A percentile compares a stretch with the other conserved stretches of the same genome.
phyloP scores from a whole-genome alignment of 2,329 filamentous ascomycete species.

The Aphanoascus verrucosus region DNA sequence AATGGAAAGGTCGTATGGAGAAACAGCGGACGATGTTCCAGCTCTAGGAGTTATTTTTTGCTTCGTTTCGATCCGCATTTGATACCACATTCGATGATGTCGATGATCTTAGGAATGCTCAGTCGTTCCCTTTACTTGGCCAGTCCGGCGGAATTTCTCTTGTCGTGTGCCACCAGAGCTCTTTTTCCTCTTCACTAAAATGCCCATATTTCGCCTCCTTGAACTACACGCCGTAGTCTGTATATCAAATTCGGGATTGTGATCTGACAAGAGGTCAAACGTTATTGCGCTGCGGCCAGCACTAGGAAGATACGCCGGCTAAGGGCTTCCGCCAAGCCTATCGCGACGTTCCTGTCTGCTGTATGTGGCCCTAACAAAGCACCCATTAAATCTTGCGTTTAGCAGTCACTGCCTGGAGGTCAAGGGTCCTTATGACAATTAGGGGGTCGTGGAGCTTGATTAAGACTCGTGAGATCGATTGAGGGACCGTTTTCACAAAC shows the following conservation, averaged over 20 bases:
- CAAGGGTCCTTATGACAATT: too few relatives aligned
- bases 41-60: conserved; percentile 44
- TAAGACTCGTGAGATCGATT: neutral
- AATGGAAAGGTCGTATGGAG: conserved; percentile 94
- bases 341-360: too few relatives aligned
- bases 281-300: neutral
- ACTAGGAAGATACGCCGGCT: too few relatives aligned
- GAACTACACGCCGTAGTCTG: too few relatives aligned
- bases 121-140: neutral
- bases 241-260: too few relatives aligned
- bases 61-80: neutral
- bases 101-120: neutral
- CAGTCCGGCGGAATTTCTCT: neutral
- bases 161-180: too few relatives aligned
- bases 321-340: too few relatives aligned
- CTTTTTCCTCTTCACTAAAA: too few relatives aligned
- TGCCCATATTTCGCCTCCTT: too few relatives aligned
- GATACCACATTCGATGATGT: neutral
- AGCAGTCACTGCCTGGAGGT: too few relatives aligned
- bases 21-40: conserved; percentile 90
- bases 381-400: too few relatives aligned
- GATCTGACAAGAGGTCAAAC: neutral
- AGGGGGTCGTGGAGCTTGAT: neutral
- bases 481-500: neutral
- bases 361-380: too few relatives aligned